Conservation (phyloP, 2,329 filamentous ascomycete genomes). For the Claviceps arundinis region DNA sequence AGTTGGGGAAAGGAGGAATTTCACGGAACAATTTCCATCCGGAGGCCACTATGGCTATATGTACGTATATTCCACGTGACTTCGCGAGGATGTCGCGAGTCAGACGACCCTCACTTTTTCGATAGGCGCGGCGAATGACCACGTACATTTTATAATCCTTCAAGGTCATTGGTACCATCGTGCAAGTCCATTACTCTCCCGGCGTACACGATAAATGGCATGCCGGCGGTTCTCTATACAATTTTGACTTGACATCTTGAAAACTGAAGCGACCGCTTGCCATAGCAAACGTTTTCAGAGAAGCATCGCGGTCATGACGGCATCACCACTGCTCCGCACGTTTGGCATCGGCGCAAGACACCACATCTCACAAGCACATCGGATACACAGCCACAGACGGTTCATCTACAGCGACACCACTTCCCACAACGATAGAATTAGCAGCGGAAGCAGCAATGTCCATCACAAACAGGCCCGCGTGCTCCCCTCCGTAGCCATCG, state of each 20-base stretch:
- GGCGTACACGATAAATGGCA: neutral
- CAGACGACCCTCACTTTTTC: too few species aligned
- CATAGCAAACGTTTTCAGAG: neutral
- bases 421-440: neutral
- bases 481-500: conserved; percentile 12
- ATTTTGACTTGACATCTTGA: neutral
- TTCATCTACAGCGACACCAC: neutral
- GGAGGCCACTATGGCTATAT: neutral
- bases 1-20: neutral
- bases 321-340: neutral
- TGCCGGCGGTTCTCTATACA: neutral
- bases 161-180: too few species aligned
- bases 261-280: neutral
- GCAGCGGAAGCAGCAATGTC: neutral
- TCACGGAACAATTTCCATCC: neutral
- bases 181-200: too few species aligned
- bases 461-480: conserved; percentile 17
- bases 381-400: neutral
- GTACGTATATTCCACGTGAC: neutral
- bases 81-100: conserved; percentile 1
- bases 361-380: neutral
- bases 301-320: neutral
- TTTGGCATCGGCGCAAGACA: neutral
- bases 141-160: too few species aligned
- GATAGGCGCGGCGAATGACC: too few species aligned